Base-by-base conservation (phyloP, 495 filamentous ascomycete genomes). In the Xylaria venustula region DNA sequence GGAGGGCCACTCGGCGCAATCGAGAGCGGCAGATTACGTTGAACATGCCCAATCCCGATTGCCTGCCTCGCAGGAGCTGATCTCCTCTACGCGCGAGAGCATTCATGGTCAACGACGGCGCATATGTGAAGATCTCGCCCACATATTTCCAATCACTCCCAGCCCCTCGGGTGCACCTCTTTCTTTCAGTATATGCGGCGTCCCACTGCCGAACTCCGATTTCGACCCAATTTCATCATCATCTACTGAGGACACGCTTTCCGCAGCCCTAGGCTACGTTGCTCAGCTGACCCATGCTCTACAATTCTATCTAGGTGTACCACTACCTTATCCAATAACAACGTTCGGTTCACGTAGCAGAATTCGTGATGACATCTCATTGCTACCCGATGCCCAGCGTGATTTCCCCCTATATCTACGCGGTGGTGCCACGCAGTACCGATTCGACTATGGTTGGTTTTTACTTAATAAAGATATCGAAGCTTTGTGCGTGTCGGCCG, bases 371-470 rank as follows among this genome's bases (percentile, higher is more conserved):
- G 87, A 87, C 7, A 87, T 98, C 54, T 88, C 85, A 44, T 77
- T 85, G 6, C 81, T 92, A 4, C 79, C 85, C 7, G 78, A 83
- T 49, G 72, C 75, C 12, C 84, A 86, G 53, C 82, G 89, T 19
- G 87, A 84, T 2, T 95, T 90, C 69, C 94, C 93, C 1, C 81
- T 98, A 0, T 91, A 90, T 71, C 81, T 88, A 34, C 88, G 90
- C 58, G 86, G 87, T 17, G 78, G 79, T 14, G 77, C 73, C 1
- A 86, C 85, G 12, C 82, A 88, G 28, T 96, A 90, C 67, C 85
- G 93, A 9, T 97, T 97, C 69, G 93, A 97, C 63, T 98, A 98
- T 76, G 94, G 81, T 5, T 92, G 97, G 63, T 98, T 98, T 64
- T 74, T 98, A 11, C 79, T 98, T 3, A 97, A 98, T 74, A 93